Evolutionary conservation across 2,329 filamentous ascomycete genomes (phyloP).

Genomic region (Bipolaris victoriae): DNA sequence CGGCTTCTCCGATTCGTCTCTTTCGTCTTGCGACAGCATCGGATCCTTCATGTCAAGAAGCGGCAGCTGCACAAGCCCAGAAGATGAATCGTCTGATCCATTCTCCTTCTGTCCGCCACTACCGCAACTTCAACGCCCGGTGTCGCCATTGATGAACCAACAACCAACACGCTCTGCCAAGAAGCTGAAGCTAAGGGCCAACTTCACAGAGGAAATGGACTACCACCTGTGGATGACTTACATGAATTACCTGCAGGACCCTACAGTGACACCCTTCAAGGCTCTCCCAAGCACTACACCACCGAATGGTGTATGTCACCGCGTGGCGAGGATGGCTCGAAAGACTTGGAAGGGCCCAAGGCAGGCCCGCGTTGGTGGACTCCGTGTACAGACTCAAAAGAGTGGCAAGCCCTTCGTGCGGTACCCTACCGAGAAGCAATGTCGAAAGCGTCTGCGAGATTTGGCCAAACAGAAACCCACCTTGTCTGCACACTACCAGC

Average conservation of each 20-base stretch:
- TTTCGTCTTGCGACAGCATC: conserved; percentile 64
- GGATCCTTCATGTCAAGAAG: conserved; percentile 63
- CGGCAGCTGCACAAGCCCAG: conserved; percentile 66
- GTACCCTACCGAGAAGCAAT: conserved; percentile 66
- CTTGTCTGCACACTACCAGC: conserved; percentile 68
- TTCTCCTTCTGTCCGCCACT: conserved; percentile 56
- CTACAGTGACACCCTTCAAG: conserved; percentile 70
- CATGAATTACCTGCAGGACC: conserved; percentile 69
- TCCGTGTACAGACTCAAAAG: conserved; percentile 30
- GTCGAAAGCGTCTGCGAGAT: conserved; percentile 63
- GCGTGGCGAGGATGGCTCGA: conserved; percentile 66
- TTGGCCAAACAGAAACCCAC: conserved; percentile 67
- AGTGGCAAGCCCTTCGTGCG: conserved; percentile 53
- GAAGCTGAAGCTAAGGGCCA: conserved; percentile 53
- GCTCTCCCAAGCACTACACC: conserved; percentile 68
- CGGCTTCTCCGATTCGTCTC: conserved; percentile 66
- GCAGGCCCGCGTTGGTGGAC: conserved; percentile 34
- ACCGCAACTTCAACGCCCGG: conserved; percentile 35
- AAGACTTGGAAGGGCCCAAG: conserved; percentile 63
- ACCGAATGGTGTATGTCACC: conserved; percentile 68
- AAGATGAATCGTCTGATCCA: conserved; percentile 64
- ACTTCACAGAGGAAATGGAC: conserved; percentile 69
- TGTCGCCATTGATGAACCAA: conserved; percentile 41
- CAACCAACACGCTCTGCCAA: conserved; percentile 42
- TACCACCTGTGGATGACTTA: conserved; percentile 71